Conservation (phyloP, 2,329 filamentous ascomycete genomes). For the Pseudovirgaria hyperparasitica region DNA sequence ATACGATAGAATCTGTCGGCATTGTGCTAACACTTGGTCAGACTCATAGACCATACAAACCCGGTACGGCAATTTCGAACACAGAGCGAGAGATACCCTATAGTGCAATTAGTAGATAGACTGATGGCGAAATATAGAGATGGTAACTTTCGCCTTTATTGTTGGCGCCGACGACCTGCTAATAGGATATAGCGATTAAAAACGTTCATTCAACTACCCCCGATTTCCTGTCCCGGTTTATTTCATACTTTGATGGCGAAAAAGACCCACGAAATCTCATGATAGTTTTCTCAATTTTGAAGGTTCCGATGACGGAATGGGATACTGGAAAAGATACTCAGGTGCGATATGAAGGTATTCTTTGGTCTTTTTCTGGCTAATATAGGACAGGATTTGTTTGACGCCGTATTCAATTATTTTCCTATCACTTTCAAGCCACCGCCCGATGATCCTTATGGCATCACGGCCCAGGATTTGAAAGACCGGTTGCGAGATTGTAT, state of each 20-base stretch:
- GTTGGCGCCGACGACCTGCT: neutral
- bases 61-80: constrained; percentile 49
- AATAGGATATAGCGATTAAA: constrained; percentile 30
- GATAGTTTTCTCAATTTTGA: constrained; percentile 55
- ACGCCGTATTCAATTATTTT: constrained; percentile 60
- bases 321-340: constrained; percentile 47
- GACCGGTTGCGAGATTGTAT: constrained; percentile 51
- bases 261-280: constrained; percentile 59
- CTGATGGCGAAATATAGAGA: constrained; percentile 49
- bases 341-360: constrained; percentile 21
- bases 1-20: constrained; percentile 9
- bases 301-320: constrained; percentile 57
- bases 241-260: constrained; percentile 53
- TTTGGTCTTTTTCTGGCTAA: neutral
- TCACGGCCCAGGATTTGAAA: constrained; percentile 57
- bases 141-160: constrained; percentile 23
- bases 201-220: constrained; percentile 37
- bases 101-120: constrained; percentile 48
- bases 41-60: constrained; percentile 37
- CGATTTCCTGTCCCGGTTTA: constrained; percentile 47
- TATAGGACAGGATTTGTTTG: constrained; percentile 39
- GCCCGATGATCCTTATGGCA: constrained; percentile 56
- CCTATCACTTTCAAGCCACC: constrained; percentile 59
- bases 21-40: constrained; percentile 4
- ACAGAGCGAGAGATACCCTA: constrained; percentile 47